These are phyloP conservation scores for Alternaria angustiovoidea DNA, from an alignment of 2,329 filamentous ascomycete species.

Conservation along the genomic window DNA sequence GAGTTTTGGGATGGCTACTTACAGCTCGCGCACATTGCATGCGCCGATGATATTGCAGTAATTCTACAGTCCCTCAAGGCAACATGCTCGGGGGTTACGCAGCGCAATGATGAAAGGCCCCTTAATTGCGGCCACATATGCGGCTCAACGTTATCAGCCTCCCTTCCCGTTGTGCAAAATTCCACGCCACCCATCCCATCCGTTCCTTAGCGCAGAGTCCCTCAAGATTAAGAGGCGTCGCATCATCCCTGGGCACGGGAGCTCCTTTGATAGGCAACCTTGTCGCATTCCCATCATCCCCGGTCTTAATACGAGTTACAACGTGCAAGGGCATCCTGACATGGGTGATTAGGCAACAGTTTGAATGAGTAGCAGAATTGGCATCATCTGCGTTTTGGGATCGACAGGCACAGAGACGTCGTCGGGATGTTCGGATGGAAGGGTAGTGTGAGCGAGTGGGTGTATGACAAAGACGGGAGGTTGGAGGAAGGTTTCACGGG, in stretches of 20 bases:
- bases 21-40: constrained; percentile 1
- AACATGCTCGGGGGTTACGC: not conserved
- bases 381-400: constrained; percentile 22
- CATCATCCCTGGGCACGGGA: constrained; percentile 18
- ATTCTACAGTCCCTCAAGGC: not conserved
- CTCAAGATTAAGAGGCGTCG: constrained; percentile 31
- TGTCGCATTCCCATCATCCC: constrained; percentile 1
- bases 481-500: constrained; percentile 8
- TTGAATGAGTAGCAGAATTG: constrained; percentile 14
- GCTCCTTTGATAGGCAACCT: constrained; percentile 15
- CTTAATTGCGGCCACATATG: constrained; percentile 22
- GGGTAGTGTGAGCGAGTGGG: constrained; percentile 7
- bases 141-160: constrained; percentile 31
- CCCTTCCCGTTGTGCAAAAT: constrained; percentile 10
- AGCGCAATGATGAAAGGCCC: not conserved
- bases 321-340: constrained; percentile 19
- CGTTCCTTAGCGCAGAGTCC: constrained; percentile 8
- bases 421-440: constrained; percentile 5
- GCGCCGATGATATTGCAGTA: not conserved
- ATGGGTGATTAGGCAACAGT: constrained; percentile 21
- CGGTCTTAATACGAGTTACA: constrained; percentile 2
- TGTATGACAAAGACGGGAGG: constrained; percentile 6
- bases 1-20: not conserved
- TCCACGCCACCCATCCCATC: not conserved
- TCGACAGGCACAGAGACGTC: constrained; percentile 23